Evolutionary conservation across 768 basidiomycete genomes (phyloP), one percentile per base, ranked within the genome.

Genomic region (Naganishia friedmannii): DNA sequence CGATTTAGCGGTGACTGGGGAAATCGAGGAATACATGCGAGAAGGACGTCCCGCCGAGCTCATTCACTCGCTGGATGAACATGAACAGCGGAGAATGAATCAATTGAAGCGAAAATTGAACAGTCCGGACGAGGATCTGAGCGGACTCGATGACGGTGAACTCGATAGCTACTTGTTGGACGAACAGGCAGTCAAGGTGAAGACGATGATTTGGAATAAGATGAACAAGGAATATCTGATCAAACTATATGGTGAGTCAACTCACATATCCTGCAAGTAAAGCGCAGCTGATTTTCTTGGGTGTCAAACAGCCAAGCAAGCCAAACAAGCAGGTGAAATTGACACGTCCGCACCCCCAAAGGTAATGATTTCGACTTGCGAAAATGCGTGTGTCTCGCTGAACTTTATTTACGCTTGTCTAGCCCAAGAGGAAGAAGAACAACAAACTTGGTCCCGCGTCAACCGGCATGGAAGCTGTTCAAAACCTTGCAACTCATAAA

Each of bases 181-280:
- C 9, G 88, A 89, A 42, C 89, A 89, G 28, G 93, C 95, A 80
- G 89, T 91, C 3, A 87, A 84, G 78, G 84, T 92, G 76, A 97
- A 91, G 80, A 91, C 92, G 79, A 87, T 91, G 13, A 87, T 96
- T 0, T 97, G 93, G 93, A 92, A 94, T 57, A 92, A 94, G 82
- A 84, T 92, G 76, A 96, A 96, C 79, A 86, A 86, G 74, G 93
- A 96, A 37, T 97, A 95, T 79, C 82, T 97, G 42, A 90, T 93
- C 77, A 88, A 89, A 19, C 84, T 94, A 39, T 93, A 92, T 65
- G 90, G 92, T 90, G 74, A 79, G 86, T 83, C 0, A 4, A 5
- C 23, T 3, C 32, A 29, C 28, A 23, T 26, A 31, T 19, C 1
- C 9, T 39, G 31, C 15, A 58, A 31, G 26, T 34, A 2, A 39